Evolutionary conservation across 2,329 filamentous ascomycete genomes (phyloP).

Genomic region (Paramyrothecium roridum): DNA sequence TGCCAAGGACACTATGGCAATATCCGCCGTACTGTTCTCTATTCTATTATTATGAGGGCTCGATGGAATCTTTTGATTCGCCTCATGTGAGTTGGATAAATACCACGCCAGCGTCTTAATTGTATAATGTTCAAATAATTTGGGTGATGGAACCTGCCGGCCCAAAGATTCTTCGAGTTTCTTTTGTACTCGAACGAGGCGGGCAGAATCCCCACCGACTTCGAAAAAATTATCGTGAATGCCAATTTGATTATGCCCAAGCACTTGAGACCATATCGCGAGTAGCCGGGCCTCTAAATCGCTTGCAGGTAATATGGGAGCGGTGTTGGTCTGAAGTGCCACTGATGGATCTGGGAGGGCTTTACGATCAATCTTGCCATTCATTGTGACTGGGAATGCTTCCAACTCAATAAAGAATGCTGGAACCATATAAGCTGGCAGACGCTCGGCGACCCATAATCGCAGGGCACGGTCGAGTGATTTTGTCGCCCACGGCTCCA

Average conservation of each 20-base stretch:
- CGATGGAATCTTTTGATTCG: background rate
- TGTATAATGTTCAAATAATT: conserved; percentile 13
- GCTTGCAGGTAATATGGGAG: background rate
- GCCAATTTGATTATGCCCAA: conserved; percentile 10
- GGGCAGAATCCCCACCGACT: conserved; percentile 14
- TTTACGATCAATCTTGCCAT: conserved; percentile 13
- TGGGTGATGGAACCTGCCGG: conserved; percentile 2
- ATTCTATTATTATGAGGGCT: background rate
- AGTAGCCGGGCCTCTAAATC: conserved; percentile 8
- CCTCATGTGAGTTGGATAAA: background rate
- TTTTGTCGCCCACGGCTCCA: background rate
- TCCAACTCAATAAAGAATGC: conserved; percentile 11
- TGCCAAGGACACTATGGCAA: conserved; percentile 37
- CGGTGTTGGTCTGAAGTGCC: background rate
- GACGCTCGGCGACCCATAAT: conserved; percentile 3
- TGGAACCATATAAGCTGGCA: conserved; percentile 12
- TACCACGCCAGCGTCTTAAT: conserved; percentile 8
- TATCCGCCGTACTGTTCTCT: conserved; percentile 8
- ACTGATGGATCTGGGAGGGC: conserved; percentile 10
- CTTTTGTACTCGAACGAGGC: conserved; percentile 10
- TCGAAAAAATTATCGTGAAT: conserved; percentile 15
- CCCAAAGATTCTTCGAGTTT: conserved; percentile 8
- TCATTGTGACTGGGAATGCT: conserved; percentile 8
- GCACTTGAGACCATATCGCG: conserved; percentile 10
- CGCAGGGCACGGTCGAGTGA: conserved; percentile 3